Conservation (phyloP, 2,329 filamentous ascomycete species). For the Stachybotrys echinatus region DNA sequence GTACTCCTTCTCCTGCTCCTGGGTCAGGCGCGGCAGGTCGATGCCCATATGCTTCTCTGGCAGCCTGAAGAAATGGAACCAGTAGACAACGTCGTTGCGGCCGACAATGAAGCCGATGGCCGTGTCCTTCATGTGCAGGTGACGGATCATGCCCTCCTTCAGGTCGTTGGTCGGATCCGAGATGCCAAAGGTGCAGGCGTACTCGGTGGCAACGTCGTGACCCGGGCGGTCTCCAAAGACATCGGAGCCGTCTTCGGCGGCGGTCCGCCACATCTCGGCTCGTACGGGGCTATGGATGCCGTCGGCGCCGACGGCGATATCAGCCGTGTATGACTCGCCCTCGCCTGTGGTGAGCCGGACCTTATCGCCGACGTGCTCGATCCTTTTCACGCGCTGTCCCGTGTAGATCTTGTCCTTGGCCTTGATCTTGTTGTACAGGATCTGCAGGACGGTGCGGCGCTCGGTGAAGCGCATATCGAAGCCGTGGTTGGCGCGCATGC, state of each 20-base stretch:
- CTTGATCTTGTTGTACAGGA: background rate
- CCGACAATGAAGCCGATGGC: background rate
- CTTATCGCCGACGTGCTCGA: background rate
- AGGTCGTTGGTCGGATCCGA: slow-evolving; percentile 13
- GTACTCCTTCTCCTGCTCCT: background rate
- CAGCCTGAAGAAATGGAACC: background rate
- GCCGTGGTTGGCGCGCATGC: background rate
- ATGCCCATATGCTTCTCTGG: background rate
- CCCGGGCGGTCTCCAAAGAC: background rate
- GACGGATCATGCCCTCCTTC: slow-evolving; percentile 4
- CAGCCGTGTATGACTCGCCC: slow-evolving; percentile 14
- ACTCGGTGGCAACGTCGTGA: slow-evolving; percentile 11
- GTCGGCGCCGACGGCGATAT: slow-evolving; percentile 31
- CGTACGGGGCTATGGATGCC: slow-evolving; percentile 32
- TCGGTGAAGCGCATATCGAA: background rate
- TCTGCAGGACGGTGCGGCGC: background rate
- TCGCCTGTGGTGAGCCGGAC: slow-evolving; percentile 1
- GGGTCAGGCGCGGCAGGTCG: background rate
- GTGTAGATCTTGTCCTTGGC: background rate
- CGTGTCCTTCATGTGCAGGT: background rate
- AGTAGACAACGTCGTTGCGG: background rate
- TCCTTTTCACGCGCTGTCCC: background rate
- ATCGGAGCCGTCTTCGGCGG: background rate
- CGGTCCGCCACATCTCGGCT: slow-evolving; percentile 17
- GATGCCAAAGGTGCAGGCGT: slow-evolving; percentile 31